Base-by-base conservation (phyloP, 495 filamentous ascomycete species). In the Copromyces sp. region DNA sequence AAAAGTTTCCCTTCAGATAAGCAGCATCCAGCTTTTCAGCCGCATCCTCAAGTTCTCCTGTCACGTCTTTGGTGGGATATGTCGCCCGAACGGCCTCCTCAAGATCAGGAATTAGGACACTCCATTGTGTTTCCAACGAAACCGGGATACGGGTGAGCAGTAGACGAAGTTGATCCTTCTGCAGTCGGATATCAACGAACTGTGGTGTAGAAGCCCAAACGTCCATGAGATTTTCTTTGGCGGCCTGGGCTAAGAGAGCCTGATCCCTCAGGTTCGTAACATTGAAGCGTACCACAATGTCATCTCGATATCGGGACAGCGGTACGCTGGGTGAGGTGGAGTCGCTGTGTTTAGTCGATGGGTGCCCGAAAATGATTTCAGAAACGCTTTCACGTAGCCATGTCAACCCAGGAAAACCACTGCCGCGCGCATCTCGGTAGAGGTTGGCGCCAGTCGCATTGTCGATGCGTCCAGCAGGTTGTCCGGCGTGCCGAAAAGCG, bases 251-350 rank as follows among this genome's bases (percentile, higher is more conserved):
- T 72, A 99, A 83, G 3, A 91, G 90, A 61, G 83, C 82, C 70
- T 92, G 92, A 75, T 99, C 92, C 37, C 89, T 86, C 12, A 84
- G 77, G 65, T 88, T 88, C 71, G 85, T 89, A 72, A 97, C 81
- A 77, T 92, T 93, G 86, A 98, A 98, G 17, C 95, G 90, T 44
- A 98, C 83, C 16, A 99, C 95, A 17, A 97, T 85, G 79, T 97
- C 91, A 59, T 90, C 87, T 65, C 88, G 89, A 79, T 98, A 97
- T 73, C 89, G 87, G 39, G 88, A 85, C 20, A 88, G 82, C 39
- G 90, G 82, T 39, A 84, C 79, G 6, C 84, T 86, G 1, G 73
- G 71, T 82, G 72, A 73, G 76, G 53, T 65, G 53, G 53, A 17
- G 14, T 65, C 53, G 53, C 69, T 65, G 14, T 61, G n/a, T 71